A percentile compares a stretch with the other conserved stretches of the same genome.
Conservation (phyloP, 2,329 filamentous ascomycete species). For the Whalleya microplaca region DNA sequence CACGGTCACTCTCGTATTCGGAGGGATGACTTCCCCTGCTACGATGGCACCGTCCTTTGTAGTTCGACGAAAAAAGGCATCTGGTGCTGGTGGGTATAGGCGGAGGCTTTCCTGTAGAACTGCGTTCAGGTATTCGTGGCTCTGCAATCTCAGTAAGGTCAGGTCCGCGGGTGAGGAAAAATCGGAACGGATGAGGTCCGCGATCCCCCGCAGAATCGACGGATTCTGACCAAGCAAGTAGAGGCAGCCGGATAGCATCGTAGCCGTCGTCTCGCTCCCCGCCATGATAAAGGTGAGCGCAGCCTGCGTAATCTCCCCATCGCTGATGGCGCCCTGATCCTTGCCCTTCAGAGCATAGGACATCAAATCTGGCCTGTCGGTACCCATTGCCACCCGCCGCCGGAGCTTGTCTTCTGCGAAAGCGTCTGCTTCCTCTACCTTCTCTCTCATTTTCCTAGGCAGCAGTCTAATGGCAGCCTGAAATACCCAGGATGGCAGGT, state of each 20-base stretch:
- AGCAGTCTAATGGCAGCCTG: neutral
- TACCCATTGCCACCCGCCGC: slow-evolving; percentile 1
- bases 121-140: slow-evolving; percentile 14
- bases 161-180: slow-evolving; percentile 31
- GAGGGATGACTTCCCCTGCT: slow-evolving; percentile 13
- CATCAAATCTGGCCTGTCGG: slow-evolving; percentile 13
- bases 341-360: slow-evolving; percentile 9
- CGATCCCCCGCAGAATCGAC: slow-evolving; percentile 22
- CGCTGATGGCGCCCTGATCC: slow-evolving; percentile 5
- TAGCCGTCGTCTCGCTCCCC: slow-evolving; percentile 52
- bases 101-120: slow-evolving; percentile 18
- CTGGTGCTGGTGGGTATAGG: slow-evolving; percentile 17
- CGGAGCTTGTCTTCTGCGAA: neutral
- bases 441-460: neutral
- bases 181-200: slow-evolving; percentile 26
- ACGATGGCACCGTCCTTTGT: slow-evolving; percentile 8
- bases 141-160: neutral
- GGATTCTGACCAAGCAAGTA: slow-evolving; percentile 37
- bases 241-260: slow-evolving; percentile 38
- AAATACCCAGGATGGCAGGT: neutral
- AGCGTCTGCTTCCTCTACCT: neutral
- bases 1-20: slow-evolving; percentile 9
- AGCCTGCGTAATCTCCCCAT: slow-evolving; percentile 11
- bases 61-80: slow-evolving; percentile 7
- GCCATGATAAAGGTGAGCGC: slow-evolving; percentile 40